These are phyloP conservation scores for Elsinoe batatas DNA, from an alignment of 2,329 filamentous ascomycete species.

Conservation along the genomic window DNA sequence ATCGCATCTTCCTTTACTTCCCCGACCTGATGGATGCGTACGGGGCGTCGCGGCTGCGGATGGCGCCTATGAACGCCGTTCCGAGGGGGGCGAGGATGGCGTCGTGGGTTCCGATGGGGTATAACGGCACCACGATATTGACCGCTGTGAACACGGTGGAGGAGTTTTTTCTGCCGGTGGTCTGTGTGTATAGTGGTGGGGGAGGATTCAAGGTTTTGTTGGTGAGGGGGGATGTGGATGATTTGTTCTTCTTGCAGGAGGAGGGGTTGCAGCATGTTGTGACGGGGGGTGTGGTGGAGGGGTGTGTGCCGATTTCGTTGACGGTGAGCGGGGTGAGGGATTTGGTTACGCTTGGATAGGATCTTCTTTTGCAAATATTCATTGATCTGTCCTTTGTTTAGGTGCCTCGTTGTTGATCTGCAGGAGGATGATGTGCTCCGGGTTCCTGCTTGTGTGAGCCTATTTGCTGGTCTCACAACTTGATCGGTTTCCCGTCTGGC, in stretches of 20 bases:
- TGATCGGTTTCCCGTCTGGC: neutral
- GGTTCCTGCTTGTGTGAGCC: too few species aligned
- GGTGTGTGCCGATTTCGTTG: conserved; percentile 14
- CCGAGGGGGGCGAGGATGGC: conserved; percentile 13
- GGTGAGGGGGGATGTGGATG: conserved; percentile 12
- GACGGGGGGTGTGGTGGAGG: conserved; percentile 17
- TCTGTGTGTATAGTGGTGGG: conserved; percentile 12
- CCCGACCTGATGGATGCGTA: conserved; percentile 12
- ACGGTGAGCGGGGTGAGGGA: neutral
- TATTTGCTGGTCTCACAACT: too few species aligned
- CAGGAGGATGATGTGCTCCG: too few species aligned
- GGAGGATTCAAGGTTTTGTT: conserved; percentile 16
- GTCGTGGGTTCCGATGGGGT: conserved; percentile 10
- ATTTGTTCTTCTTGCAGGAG: conserved; percentile 12
- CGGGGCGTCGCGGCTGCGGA: conserved; percentile 15
- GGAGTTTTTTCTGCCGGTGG: conserved; percentile 16
- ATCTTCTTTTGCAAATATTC: neutral
- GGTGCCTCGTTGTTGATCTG: too few species aligned
- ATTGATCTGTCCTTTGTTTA: neutral
- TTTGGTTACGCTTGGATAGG: neutral
- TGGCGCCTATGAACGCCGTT: conserved; percentile 13
- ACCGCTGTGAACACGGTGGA: conserved; percentile 13
- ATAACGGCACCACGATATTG: neutral
- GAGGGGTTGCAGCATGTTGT: conserved; percentile 14
- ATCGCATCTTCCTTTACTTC: conserved; percentile 14